phyloP scores from a whole-genome alignment of 805 yeast species.

The Ogataea thermomethanolica region DNA sequence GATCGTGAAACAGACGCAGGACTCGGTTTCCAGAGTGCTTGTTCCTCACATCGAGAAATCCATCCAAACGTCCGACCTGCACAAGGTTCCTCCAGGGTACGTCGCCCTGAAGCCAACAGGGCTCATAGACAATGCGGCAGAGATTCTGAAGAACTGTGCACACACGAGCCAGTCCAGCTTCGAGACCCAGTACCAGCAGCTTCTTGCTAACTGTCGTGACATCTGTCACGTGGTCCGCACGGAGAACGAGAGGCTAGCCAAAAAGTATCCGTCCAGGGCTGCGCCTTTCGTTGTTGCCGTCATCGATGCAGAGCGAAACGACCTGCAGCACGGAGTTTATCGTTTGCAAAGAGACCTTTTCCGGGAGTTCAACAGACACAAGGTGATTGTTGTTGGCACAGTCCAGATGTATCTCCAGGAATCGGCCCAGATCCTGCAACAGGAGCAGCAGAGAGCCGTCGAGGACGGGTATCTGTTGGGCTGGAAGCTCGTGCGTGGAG shows the following conservation, averaged over 20 bases:
- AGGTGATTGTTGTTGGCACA: constrained; percentile 79
- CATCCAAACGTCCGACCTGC: constrained; percentile 43
- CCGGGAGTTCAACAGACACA: constrained; percentile 63
- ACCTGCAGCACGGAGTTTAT: constrained; percentile 87
- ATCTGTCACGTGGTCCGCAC: constrained; percentile 56
- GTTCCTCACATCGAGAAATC: constrained; percentile 66
- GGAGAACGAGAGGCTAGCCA: constrained; percentile 48
- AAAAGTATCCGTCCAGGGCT: constrained; percentile 56
- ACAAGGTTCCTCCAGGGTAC: constrained; percentile 83
- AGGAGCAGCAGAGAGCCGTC: constrained; percentile 64
- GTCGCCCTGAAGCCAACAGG: constrained; percentile 95
- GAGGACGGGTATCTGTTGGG: constrained; percentile 68
- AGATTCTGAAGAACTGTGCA: constrained; percentile 56
- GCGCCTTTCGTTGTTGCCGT: constrained; percentile 75
- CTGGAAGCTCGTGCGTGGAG: constrained; percentile 90
- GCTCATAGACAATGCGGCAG: constrained; percentile 70
- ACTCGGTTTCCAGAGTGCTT: constrained; percentile 64
- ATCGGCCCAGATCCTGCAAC: constrained; percentile 55
- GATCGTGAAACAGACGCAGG: constrained; percentile 61
- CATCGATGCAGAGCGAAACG: constrained; percentile 88
- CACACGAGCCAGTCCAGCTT: constrained; percentile 43
- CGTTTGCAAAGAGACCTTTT: constrained; percentile 81
- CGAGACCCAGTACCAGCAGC: constrained; percentile 47
- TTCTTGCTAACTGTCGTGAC: constrained; percentile 62
- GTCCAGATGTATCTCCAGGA: constrained; percentile 87